These are phyloP conservation scores for Picea sitchensis DNA, from an alignment of 75 land plant genomes.

Conservation along the genomic window DNA sequence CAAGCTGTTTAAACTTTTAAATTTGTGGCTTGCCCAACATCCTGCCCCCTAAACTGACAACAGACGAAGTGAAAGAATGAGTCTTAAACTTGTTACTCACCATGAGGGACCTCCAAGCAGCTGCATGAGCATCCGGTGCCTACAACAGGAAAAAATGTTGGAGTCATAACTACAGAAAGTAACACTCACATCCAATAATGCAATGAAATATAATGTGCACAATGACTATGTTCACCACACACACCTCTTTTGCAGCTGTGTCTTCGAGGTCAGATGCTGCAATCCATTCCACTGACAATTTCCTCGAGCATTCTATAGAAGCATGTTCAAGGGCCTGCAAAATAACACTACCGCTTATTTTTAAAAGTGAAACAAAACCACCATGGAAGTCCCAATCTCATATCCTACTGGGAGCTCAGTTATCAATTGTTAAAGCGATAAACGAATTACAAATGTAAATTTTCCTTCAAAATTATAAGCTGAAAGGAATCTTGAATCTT, in stretches of 20 bases:
- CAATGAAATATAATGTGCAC: not conserved
- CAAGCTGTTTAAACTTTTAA: not conserved
- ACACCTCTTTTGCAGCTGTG: constrained; percentile 43
- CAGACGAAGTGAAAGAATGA: not conserved
- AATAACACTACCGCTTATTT: not conserved
- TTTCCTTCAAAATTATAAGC: not conserved
- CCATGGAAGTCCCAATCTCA: not conserved
- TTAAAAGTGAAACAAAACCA: too few relatives aligned
- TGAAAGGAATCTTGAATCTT: not conserved
- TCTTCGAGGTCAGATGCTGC: constrained; percentile 89
- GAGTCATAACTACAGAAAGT: not conserved
- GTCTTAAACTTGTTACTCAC: constrained; percentile 24
- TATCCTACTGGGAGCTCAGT: not conserved
- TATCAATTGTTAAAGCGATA: not conserved
- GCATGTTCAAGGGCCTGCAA: constrained; percentile 87
- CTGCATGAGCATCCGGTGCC: constrained; percentile 59
- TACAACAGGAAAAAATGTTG: constrained; percentile 16
- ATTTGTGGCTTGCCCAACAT: not conserved
- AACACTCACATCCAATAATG: not conserved
- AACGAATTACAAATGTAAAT: not conserved
- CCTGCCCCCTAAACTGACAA: not conserved
- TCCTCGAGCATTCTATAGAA: constrained; percentile 33
- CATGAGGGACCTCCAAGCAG: constrained; percentile 77
- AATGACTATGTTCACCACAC: not conserved
- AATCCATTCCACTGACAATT: constrained; percentile 82